These are phyloP conservation scores for Phytophthora europaea DNA, from an alignment of 352 stramenopile species.

Conservation along the genomic window DNA sequence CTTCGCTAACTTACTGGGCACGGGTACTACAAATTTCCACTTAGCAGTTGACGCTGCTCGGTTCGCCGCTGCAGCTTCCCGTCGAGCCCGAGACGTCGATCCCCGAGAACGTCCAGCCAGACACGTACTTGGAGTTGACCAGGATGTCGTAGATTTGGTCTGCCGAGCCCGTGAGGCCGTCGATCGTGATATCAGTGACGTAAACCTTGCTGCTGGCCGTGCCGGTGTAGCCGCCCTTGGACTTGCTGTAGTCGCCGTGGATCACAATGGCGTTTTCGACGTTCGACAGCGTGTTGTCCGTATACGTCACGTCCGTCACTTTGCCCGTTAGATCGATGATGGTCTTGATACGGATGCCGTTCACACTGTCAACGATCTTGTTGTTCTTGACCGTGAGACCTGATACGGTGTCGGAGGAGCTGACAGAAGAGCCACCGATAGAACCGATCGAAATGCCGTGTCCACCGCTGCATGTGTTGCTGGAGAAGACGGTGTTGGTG, in stretches of 20 bases:
- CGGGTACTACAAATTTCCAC: too few relatives aligned
- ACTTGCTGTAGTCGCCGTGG: constrained; percentile 27
- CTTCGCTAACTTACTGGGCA: neutral
- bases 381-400: constrained; percentile 39
- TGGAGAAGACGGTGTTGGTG: constrained; percentile 33
- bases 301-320: constrained; percentile 24
- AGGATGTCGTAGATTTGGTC: constrained; percentile 35
- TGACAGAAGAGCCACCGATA: too few relatives aligned
- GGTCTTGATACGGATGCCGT: constrained; percentile 28
- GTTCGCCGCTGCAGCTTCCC: constrained; percentile 28
- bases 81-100: constrained; percentile 18
- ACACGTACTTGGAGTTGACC: constrained; percentile 30
- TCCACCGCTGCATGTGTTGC: constrained; percentile 23
- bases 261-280: constrained; percentile 26
- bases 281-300: constrained; percentile 30
- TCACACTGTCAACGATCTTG: constrained; percentile 38
- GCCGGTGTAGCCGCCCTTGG: constrained; percentile 35
- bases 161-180: constrained; percentile 23
- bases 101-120: constrained; percentile 27
- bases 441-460: constrained; percentile 45
- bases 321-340: constrained; percentile 33
- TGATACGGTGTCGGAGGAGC: too few relatives aligned
- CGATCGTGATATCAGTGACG: constrained; percentile 28
- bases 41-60: constrained; percentile 33
- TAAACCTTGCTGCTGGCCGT: constrained; percentile 21